Evolutionary conservation across 495 filamentous ascomycete species (phyloP).

Genomic region (Penicillium bialowiezense): DNA sequence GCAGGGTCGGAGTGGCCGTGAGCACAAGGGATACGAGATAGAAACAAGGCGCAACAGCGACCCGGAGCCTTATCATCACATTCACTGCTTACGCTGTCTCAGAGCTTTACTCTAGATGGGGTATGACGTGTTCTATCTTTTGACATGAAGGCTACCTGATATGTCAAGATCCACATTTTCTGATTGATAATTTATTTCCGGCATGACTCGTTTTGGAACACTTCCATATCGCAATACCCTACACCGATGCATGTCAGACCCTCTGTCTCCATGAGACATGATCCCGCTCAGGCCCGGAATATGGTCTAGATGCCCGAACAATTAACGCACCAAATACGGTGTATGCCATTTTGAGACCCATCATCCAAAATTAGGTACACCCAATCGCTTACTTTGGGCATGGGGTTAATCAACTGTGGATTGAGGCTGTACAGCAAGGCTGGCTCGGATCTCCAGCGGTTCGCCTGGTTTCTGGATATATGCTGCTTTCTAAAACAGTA

Average conservation of each 20-base stretch:
- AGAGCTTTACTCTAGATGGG: conserved; percentile 6
- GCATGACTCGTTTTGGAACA: neutral
- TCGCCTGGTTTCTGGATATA: conserved; percentile 5
- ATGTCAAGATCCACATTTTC: conserved; percentile 7
- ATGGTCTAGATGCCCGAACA: conserved; percentile 8
- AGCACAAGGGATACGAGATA: conserved; percentile 1
- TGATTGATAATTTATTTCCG: conserved; percentile 7
- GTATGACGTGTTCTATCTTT: conserved; percentile 14
- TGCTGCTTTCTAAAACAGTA: conserved; percentile 9
- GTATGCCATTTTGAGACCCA: neutral
- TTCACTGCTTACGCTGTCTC: conserved; percentile 3
- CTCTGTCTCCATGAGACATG: conserved; percentile 8
- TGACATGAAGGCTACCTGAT: neutral
- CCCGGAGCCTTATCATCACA: conserved; percentile 3
- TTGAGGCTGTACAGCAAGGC: conserved; percentile 12
- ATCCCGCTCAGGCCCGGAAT: conserved; percentile 1
- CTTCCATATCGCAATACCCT: conserved; percentile 1
- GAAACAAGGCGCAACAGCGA: neutral
- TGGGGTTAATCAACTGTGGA: conserved; percentile 2
- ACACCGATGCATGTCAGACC: conserved; percentile 11
- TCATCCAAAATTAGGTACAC: conserved; percentile 4
- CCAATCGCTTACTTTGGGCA: conserved; percentile 1
- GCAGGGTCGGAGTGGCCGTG: conserved; percentile 3
- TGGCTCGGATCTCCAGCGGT: conserved; percentile 6
- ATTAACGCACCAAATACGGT: neutral